Percentiles rank a stretch among this genome's conserved stretches.
Evolutionary conservation across 495 filamentous ascomycete species (phyloP).

Genomic region (Hyaloscypha variabilis): DNA sequence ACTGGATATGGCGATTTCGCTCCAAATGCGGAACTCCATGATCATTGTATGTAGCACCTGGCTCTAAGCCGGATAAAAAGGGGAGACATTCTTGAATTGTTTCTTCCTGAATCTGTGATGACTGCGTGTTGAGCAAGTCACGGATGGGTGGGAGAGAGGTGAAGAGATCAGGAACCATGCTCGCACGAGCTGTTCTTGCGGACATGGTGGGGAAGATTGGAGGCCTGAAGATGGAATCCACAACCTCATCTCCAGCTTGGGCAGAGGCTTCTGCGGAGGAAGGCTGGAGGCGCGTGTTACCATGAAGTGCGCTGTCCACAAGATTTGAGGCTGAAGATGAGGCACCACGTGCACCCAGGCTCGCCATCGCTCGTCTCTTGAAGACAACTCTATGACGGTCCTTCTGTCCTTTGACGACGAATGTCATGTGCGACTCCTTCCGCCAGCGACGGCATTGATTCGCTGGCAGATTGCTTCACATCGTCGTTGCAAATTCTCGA

Average conservation of each 20-base stretch:
- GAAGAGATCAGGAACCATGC: conserved; percentile 66
- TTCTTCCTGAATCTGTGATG: conserved; percentile 66
- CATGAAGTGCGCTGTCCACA: background rate
- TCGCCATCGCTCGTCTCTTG: conserved; percentile 24
- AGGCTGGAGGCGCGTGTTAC: conserved; percentile 9
- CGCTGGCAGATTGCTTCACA: conserved; percentile 23
- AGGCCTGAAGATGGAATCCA: background rate
- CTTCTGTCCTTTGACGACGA: conserved; percentile 30
- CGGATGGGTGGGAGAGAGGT: conserved; percentile 61
- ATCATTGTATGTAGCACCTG: conserved; percentile 50
- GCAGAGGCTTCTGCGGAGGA: background rate
- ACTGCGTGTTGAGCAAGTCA: conserved; percentile 69
- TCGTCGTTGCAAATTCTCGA: conserved; percentile 7
- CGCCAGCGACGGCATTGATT: conserved; percentile 15
- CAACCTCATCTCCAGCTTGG: conserved; percentile 4
- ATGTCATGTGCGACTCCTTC: conserved; percentile 29
- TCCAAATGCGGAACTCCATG: conserved; percentile 74
- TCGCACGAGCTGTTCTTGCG: conserved; percentile 34
- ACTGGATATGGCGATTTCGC: conserved; percentile 71
- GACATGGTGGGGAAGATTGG: conserved; percentile 18
- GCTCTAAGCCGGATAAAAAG: conserved; percentile 55
- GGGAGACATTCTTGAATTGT: conserved; percentile 71
- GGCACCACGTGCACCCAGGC: background rate
- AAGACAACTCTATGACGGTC: conserved; percentile 28
- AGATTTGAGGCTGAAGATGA: conserved; percentile 15